These are phyloP conservation scores for Aureobasidium sp. DNA, from an alignment of 2,329 filamentous ascomycete genomes.

Conservation along the genomic window DNA sequence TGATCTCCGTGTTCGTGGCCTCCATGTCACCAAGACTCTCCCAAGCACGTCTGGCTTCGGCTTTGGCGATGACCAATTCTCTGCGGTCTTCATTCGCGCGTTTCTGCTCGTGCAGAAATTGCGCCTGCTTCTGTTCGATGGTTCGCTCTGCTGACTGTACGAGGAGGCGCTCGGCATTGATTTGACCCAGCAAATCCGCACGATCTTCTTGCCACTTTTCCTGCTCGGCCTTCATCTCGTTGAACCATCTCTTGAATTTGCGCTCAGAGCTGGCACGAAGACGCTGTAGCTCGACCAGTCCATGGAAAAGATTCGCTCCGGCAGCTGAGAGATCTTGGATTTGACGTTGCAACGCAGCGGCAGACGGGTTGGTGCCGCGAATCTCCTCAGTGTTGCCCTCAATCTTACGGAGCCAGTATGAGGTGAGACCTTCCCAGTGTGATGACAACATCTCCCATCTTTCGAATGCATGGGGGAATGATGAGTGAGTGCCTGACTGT, in stretches of 20 bases:
- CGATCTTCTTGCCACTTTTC: slow-evolving; percentile 78
- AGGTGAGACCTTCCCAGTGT: slow-evolving; percentile 95
- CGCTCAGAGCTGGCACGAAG: slow-evolving; percentile 90
- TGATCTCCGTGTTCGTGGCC: slow-evolving; percentile 84
- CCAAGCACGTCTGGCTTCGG: slow-evolving; percentile 92
- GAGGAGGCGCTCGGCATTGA: slow-evolving; percentile 66
- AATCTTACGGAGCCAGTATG: slow-evolving; percentile 90
- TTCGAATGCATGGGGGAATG: slow-evolving; percentile 94
- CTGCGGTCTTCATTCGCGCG: slow-evolving; percentile 84
- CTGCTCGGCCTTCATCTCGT: slow-evolving; percentile 81
- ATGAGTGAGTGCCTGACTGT: slow-evolving; percentile 39
- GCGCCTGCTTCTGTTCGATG: slow-evolving; percentile 58
- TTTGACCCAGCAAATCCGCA: slow-evolving; percentile 64
- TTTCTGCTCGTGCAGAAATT: slow-evolving; percentile 63
- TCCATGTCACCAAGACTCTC: slow-evolving; percentile 90
- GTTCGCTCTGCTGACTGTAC: slow-evolving; percentile 56
- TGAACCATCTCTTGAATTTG: slow-evolving; percentile 98
- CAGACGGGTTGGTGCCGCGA: slow-evolving; percentile 65
- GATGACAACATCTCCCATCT: slow-evolving; percentile 95
- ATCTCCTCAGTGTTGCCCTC: slow-evolving; percentile 86
- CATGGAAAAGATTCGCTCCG: slow-evolving; percentile 93
- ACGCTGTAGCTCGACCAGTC: slow-evolving; percentile 90
- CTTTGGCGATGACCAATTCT: slow-evolving; percentile 88
- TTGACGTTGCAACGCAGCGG: slow-evolving; percentile 81
- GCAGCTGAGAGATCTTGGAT: slow-evolving; percentile 96